phyloP scores from a whole-genome alignment of 306 rosid genomes.

The Acacia crassicarpa region DNA sequence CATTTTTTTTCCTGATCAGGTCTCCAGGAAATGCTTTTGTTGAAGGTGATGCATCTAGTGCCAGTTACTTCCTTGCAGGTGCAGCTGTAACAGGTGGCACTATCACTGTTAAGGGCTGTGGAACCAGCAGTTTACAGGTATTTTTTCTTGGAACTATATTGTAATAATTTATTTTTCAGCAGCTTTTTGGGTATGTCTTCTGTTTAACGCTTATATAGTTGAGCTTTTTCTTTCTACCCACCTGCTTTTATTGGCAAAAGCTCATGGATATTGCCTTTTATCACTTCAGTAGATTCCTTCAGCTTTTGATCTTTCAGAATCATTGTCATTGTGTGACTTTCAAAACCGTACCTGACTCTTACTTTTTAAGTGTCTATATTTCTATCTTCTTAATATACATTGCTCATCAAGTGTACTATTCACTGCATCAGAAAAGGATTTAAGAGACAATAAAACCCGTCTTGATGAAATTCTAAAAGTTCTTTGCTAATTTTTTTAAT shows the following conservation, averaged over 20 bases:
- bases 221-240: neutral
- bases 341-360: neutral
- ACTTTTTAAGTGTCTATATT: neutral
- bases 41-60: slow-evolving; percentile 99
- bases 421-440: neutral
- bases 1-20: slow-evolving; percentile 40
- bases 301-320: neutral
- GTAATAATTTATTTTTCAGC: neutral
- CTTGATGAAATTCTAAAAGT: neutral
- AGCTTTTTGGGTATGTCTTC: neutral
- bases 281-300: neutral
- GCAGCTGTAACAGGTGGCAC: slow-evolving; percentile 99
- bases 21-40: slow-evolving; percentile 94
- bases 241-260: neutral
- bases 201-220: neutral
- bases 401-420: neutral
- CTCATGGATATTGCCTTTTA: neutral
- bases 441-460: neutral
- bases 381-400: neutral
- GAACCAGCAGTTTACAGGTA: slow-evolving; percentile 99
- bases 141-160: slow-evolving; percentile 14
- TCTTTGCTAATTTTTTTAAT: neutral
- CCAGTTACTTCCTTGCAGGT: slow-evolving; percentile 99
- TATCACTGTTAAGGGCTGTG: slow-evolving; percentile 93
- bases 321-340: neutral